These are phyloP conservation scores for Psilocybe cubensis DNA, from an alignment of 768 basidiomycete species.

Conservation along the genomic window DNA sequence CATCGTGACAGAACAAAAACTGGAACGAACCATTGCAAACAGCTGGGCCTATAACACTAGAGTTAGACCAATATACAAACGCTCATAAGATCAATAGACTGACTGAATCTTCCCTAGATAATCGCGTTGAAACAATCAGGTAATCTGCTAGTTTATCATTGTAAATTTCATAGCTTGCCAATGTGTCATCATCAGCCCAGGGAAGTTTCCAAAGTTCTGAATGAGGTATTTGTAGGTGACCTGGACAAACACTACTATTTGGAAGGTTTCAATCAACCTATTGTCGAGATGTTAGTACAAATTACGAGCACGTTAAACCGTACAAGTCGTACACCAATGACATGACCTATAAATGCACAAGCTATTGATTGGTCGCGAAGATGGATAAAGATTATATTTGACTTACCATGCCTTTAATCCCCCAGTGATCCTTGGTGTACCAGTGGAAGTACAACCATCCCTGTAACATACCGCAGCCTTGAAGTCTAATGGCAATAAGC, in stretches of 20 bases:
- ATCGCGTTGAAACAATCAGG: not conserved
- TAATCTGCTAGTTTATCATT: not conserved
- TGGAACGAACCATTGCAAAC: not conserved
- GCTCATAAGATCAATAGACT: not conserved
- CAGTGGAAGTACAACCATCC: slow-evolving; percentile 10
- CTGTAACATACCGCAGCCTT: slow-evolving; percentile 9
- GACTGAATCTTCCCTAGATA: not conserved
- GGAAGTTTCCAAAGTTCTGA: slow-evolving; percentile 21
- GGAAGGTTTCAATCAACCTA: slow-evolving; percentile 22
- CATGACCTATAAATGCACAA: not conserved
- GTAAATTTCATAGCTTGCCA: not conserved
- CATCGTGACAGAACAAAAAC: not conserved
- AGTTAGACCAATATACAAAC: not conserved
- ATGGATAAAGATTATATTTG: not conserved
- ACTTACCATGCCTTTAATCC: not conserved
- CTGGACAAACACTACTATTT: slow-evolving; percentile 19
- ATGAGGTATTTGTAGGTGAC: slow-evolving; percentile 22
- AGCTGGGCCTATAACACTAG: not conserved
- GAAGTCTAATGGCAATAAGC: too few relatives aligned
- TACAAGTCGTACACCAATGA: not conserved
- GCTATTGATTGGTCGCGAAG: not conserved
- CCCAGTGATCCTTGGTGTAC: not conserved
- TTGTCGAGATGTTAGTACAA: not conserved
- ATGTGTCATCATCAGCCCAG: not conserved
- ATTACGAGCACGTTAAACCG: not conserved